These are phyloP conservation scores for Yamadazyma triangularis DNA, from an alignment of 1,139 yeast species.

Conservation along the genomic window DNA sequence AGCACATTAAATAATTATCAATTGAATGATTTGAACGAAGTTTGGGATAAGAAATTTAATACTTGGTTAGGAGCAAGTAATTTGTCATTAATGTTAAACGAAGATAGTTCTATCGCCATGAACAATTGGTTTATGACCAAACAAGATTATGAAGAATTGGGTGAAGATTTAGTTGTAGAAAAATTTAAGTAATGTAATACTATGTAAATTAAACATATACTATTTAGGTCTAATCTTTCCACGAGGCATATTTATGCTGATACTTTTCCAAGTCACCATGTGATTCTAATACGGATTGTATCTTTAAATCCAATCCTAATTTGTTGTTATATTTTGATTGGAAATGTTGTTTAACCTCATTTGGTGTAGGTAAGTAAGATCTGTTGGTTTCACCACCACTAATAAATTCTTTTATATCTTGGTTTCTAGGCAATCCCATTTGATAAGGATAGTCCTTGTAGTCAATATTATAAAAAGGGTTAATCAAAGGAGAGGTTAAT, in stretches of 20 bases:
- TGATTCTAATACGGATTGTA: conserved; percentile 50
- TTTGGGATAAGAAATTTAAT: conserved; percentile 53
- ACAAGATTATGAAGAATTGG: conserved; percentile 57
- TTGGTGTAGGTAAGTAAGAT: conserved; percentile 61
- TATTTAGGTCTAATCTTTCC: conserved; percentile 32
- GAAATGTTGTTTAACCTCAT: conserved; percentile 64
- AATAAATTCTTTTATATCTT: conserved; percentile 52
- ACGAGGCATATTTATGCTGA: conserved; percentile 56
- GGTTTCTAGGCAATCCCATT: conserved; percentile 76
- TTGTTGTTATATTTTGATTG: conserved; percentile 45
- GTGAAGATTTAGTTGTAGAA: conserved; percentile 53
- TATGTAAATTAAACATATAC: conserved; percentile 3
- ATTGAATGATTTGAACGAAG: conserved; percentile 28
- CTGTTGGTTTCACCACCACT: conserved; percentile 63
- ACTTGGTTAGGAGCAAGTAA: conserved; percentile 69
- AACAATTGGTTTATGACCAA: conserved; percentile 53
- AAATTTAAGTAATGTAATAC: conserved; percentile 38
- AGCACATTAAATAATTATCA: conserved; percentile 21
- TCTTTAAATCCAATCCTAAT: conserved; percentile 59
- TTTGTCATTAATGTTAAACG: conserved; percentile 50
- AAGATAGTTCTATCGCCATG: conserved; percentile 40
- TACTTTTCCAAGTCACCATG: conserved; percentile 58
- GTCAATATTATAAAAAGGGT: conserved; percentile 46
- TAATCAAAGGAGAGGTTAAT: conserved; percentile 36
- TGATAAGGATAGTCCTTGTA: conserved; percentile 66